Evolutionary conservation across 2,329 filamentous ascomycete species (phyloP).

Genomic region (Aaosphaeria pasadenensis): DNA sequence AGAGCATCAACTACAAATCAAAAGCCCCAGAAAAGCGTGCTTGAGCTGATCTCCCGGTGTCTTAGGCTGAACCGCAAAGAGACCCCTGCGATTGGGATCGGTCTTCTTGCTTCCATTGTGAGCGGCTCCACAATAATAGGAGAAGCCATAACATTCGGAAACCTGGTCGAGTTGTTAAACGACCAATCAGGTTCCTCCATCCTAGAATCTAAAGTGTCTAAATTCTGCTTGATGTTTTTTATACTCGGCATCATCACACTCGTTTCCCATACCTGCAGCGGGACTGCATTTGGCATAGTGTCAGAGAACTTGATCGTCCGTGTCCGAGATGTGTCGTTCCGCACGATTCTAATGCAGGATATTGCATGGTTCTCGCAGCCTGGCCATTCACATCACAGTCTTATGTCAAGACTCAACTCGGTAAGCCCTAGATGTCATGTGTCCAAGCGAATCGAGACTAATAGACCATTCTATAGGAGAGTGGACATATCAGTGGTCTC

Average conservation of each 20-base stretch:
- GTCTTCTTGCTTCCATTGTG: conserved; percentile 43
- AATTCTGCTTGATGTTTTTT: conserved; percentile 53
- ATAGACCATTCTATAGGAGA: conserved; percentile 24
- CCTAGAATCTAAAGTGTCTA: conserved; percentile 30
- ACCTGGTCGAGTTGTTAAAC: conserved; percentile 51
- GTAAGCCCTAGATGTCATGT: too few species aligned
- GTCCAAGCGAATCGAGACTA: too few species aligned
- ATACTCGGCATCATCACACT: conserved; percentile 52
- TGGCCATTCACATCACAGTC: conserved; percentile 41
- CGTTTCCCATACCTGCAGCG: conserved; percentile 41
- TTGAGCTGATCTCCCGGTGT: conserved; percentile 21
- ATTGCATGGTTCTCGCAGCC: conserved; percentile 50
- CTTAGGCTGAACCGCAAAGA: conserved; percentile 35
- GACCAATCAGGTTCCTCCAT: conserved; percentile 31
- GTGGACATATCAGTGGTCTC: conserved; percentile 47
- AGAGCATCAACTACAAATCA: background rate
- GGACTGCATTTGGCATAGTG: conserved; percentile 48
- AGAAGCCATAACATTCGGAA: conserved; percentile 57
- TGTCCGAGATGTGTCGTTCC: conserved; percentile 46
- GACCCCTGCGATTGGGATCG: conserved; percentile 37
- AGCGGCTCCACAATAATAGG: conserved; percentile 56
- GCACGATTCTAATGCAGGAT: conserved; percentile 54
- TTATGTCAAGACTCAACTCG: conserved; percentile 47
- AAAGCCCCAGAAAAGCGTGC: conserved; percentile 1
- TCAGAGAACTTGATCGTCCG: conserved; percentile 46